phyloP scores from a whole-genome alignment of 1,284 basidiomycete genomes.

The Pascua sp. region DNA sequence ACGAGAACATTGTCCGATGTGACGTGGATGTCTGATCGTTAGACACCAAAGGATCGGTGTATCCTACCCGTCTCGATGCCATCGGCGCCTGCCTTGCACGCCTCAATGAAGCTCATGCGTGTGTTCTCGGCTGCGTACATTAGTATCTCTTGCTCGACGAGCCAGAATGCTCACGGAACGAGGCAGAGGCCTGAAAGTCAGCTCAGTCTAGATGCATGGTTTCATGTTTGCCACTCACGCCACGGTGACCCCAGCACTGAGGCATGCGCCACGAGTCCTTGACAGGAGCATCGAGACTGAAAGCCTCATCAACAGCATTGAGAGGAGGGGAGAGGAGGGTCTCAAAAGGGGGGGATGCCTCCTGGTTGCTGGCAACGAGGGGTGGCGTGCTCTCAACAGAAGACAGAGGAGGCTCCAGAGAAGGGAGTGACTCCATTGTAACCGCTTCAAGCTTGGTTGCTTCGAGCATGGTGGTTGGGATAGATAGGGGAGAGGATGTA shows the following conservation, averaged over 20 bases:
- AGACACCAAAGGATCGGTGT: neutral
- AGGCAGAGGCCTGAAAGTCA: slow-evolving; percentile 67
- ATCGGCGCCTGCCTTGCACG: slow-evolving; percentile 87
- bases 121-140: slow-evolving; percentile 69
- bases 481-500: no score
- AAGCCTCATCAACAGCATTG: slow-evolving; percentile 16
- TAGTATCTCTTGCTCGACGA: neutral
- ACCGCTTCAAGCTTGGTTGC: neutral
- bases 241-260: slow-evolving; percentile 93
- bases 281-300: slow-evolving; percentile 17
- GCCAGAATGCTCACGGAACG: slow-evolving; percentile 55
- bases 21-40: slow-evolving; percentile 82
- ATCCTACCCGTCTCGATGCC: slow-evolving; percentile 77
- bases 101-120: slow-evolving; percentile 84
- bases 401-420: neutral
- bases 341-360: slow-evolving; percentile 28
- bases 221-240: slow-evolving; percentile 58
- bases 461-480: slow-evolving; percentile 1
- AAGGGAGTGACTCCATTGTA: neutral
- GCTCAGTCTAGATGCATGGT: neutral
- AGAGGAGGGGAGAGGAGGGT: slow-evolving; percentile 30
- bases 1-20: slow-evolving; percentile 83
- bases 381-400: slow-evolving; percentile 21
- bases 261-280: slow-evolving; percentile 27
- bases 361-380: slow-evolving; percentile 19